Evolutionary conservation across 805 yeast species (phyloP).

Genomic region (Zygosaccharomyces kombuchaensis): DNA sequence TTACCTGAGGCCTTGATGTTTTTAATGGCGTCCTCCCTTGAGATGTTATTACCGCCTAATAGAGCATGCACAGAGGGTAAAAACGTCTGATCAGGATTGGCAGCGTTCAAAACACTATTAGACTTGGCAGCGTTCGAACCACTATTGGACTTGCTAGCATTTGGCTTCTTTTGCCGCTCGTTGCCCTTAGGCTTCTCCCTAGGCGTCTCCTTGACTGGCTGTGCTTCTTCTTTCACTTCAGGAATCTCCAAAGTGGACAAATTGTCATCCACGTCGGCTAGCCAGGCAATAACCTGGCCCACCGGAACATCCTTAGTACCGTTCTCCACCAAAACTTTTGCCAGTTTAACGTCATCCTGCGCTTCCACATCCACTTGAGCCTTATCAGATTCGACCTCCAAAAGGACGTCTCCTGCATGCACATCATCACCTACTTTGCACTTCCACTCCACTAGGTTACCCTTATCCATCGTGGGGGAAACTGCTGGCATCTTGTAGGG

Average conservation of each 20-base stretch:
- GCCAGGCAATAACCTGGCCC: slow-evolving; percentile 82
- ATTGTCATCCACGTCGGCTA: slow-evolving; percentile 89
- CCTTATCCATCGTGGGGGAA: slow-evolving; percentile 98
- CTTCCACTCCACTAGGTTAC: slow-evolving; percentile 90
- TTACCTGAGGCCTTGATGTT: slow-evolving; percentile 86
- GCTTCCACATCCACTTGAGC: slow-evolving; percentile 84
- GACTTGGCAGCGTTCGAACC: slow-evolving; percentile 2
- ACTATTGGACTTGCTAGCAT: slow-evolving; percentile 17
- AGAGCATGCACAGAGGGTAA: slow-evolving; percentile 76
- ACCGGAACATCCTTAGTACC: slow-evolving; percentile 82
- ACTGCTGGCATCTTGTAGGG: slow-evolving; percentile 93
- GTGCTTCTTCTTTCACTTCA: slow-evolving; percentile 20
- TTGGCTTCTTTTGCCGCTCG: slow-evolving; percentile 21
- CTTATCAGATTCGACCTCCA: slow-evolving; percentile 85
- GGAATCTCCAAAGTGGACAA: slow-evolving; percentile 60
- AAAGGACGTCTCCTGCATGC: slow-evolving; percentile 73
- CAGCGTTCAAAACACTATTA: slow-evolving; percentile 33
- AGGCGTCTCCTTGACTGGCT: slow-evolving; percentile 16
- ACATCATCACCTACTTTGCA: slow-evolving; percentile 70
- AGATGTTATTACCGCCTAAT: slow-evolving; percentile 56
- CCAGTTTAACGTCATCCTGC: slow-evolving; percentile 85
- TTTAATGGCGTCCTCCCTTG: slow-evolving; percentile 62
- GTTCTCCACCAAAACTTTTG: slow-evolving; percentile 60
- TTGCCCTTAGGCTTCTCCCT: slow-evolving; percentile 22
- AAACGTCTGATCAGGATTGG: slow-evolving; percentile 63